These are phyloP conservation scores for Gynochthodes officinalis DNA, from an alignment of 257 asterid genomes.

Conservation along the genomic window DNA sequence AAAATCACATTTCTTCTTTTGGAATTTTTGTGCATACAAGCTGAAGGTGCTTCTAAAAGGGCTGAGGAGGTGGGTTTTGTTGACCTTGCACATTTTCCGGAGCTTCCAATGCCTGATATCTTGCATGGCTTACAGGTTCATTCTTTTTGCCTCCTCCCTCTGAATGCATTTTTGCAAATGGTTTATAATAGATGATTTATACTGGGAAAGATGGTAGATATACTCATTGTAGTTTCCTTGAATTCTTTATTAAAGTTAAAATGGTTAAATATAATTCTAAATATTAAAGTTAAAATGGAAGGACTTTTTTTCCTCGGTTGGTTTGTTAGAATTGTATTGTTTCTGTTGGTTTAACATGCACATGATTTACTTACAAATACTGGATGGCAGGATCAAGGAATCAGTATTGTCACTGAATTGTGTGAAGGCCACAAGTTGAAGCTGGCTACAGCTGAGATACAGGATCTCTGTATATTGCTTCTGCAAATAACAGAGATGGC, in stretches of 20 bases:
- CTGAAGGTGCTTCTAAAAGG: slow-evolving; percentile 69
- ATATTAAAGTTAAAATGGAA: no score
- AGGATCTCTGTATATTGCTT: slow-evolving; percentile 59
- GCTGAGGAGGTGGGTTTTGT: slow-evolving; percentile 90
- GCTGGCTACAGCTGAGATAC: slow-evolving; percentile 49
- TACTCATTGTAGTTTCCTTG: neutral
- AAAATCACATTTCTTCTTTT: slow-evolving; percentile 68
- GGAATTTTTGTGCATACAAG: slow-evolving; percentile 77
- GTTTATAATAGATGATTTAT: no score
- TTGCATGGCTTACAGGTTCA: slow-evolving; percentile 86
- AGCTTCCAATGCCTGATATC: slow-evolving; percentile 96
- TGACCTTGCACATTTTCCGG: slow-evolving; percentile 83
- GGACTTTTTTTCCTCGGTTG: neutral
- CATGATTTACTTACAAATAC: slow-evolving; percentile 2
- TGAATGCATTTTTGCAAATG: neutral
- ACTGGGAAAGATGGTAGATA: neutral
- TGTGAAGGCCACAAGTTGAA: slow-evolving; percentile 69
- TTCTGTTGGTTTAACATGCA: neutral
- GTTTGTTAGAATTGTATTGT: neutral
- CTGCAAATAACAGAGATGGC: slow-evolving; percentile 75
- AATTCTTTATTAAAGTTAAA: neutral
- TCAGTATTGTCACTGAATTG: slow-evolving; percentile 63
- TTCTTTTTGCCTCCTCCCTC: neutral
- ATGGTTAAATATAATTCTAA: neutral
- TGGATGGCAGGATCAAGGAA: slow-evolving; percentile 73